Conservation (phyloP, 805 yeast genomes). For the Brettanomyces custersianus region DNA sequence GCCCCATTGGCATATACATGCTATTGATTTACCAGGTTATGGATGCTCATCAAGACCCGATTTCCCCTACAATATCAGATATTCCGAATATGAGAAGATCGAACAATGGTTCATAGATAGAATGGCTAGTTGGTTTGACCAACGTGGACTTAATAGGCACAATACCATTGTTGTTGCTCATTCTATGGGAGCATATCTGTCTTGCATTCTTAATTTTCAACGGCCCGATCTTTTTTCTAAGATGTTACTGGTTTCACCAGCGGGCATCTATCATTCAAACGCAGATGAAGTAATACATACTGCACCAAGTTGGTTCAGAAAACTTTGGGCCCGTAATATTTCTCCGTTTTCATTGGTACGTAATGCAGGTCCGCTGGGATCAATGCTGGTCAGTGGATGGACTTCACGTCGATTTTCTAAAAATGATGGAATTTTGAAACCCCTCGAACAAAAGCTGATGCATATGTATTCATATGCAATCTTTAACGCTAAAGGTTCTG, state of each 20-base stretch:
- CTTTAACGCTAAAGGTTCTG: conserved; percentile 82
- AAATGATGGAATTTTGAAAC: conserved; percentile 24
- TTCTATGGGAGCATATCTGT: conserved; percentile 86
- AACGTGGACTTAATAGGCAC: conserved; percentile 27
- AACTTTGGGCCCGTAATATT: conserved; percentile 68
- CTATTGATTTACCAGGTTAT: conserved; percentile 83
- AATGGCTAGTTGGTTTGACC: conserved; percentile 51
- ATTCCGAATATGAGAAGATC: conserved; percentile 35
- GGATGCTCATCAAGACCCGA: conserved; percentile 82
- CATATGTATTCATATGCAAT: conserved; percentile 79
- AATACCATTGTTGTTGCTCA: conserved; percentile 67
- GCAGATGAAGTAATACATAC: conserved; percentile 19
- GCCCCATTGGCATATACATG: conserved; percentile 65
- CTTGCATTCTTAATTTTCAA: conserved; percentile 55
- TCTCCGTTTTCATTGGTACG: conserved; percentile 83
- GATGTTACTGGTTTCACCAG: conserved; percentile 80
- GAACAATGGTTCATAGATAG: conserved; percentile 62
- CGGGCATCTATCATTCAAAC: conserved; percentile 58
- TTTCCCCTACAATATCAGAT: conserved; percentile 35
- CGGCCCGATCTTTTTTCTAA: conserved; percentile 55
- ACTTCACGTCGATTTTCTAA: conserved; percentile 69
- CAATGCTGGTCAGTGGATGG: conserved; percentile 85
- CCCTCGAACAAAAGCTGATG: conserved; percentile 39
- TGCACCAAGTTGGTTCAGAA: conserved; percentile 71
- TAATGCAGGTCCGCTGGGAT: conserved; percentile 72